These are phyloP conservation scores for Penicillium hordei DNA, from an alignment of 2,329 filamentous ascomycete species.

Conservation along the genomic window DNA sequence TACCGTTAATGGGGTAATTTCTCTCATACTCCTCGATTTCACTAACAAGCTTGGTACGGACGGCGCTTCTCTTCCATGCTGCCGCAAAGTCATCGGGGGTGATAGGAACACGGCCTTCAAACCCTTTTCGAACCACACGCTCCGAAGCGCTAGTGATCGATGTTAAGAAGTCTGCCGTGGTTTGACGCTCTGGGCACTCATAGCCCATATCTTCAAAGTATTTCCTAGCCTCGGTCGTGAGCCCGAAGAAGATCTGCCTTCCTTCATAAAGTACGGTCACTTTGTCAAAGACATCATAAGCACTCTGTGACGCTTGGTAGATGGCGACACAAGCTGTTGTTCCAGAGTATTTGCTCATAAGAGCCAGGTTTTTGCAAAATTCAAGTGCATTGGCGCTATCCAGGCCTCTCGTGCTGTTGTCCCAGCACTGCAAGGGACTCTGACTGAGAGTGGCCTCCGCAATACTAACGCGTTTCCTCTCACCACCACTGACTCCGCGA, in stretches of 20 bases:
- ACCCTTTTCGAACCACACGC: conserved; percentile 55
- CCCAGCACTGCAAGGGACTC: conserved; percentile 42
- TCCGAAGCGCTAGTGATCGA: conserved; percentile 64
- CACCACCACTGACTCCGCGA: conserved; percentile 58
- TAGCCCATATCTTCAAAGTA: conserved; percentile 65
- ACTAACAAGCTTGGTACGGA: conserved; percentile 38
- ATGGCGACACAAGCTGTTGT: conserved; percentile 51
- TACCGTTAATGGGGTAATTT: conserved; percentile 38
- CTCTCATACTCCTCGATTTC: conserved; percentile 43
- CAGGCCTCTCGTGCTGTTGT: conserved; percentile 45
- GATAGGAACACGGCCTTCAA: conserved; percentile 61
- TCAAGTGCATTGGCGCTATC: conserved; percentile 53
- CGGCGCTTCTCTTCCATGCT: conserved; percentile 52
- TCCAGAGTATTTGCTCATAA: conserved; percentile 44
- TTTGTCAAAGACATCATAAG: conserved; percentile 61
- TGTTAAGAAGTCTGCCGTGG: conserved; percentile 67
- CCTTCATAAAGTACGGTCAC: conserved; percentile 68
- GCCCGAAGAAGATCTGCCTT: conserved; percentile 71
- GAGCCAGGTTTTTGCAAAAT: conserved; percentile 49
- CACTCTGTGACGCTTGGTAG: conserved; percentile 49
- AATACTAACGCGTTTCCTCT: conserved; percentile 58
- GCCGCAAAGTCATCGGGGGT: conserved; percentile 67
- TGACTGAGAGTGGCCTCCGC: conserved; percentile 49
- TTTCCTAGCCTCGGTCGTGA: conserved; percentile 54
- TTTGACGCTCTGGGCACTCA: conserved; percentile 58